A percentile compares a stretch with the other conserved stretches of the same genome.
phyloP scores from a whole-genome alignment of 495 filamentous ascomycete genomes.

The Cryomyces minteri region DNA sequence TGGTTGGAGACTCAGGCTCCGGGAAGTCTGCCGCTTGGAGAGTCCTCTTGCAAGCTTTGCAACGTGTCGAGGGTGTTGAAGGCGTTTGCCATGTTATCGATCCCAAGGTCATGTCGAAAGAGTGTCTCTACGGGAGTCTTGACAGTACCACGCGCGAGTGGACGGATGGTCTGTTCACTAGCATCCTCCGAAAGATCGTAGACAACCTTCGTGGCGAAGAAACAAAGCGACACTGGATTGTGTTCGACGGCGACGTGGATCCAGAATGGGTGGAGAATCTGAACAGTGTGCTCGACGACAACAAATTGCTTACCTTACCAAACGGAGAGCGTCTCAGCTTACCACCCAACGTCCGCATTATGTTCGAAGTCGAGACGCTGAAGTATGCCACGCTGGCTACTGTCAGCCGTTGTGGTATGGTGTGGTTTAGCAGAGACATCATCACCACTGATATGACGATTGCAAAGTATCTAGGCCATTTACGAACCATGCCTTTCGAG shows the following conservation, averaged over 20 bases:
- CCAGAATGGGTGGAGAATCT: constrained; percentile 99
- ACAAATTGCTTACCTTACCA: constrained; percentile 87
- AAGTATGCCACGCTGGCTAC: constrained; percentile 96
- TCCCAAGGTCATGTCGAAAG: constrained; percentile 99
- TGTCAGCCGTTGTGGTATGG: constrained; percentile 98
- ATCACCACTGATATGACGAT: constrained; percentile 89
- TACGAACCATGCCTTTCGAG: constrained; percentile 68
- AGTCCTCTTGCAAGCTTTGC: constrained; percentile 80
- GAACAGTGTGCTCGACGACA: constrained; percentile 98
- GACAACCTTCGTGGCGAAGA: constrained; percentile 97
- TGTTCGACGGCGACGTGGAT: constrained; percentile 97
- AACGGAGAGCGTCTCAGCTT: constrained; percentile 95
- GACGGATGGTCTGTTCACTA: constrained; percentile 96
- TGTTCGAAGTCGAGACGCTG: constrained; percentile 98
- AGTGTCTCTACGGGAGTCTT: constrained; percentile 82
- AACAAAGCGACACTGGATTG: constrained; percentile 93
- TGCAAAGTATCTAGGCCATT: constrained; percentile 66
- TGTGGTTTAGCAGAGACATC: constrained; percentile 98
- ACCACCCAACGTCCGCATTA: constrained; percentile 87
- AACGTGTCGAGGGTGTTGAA: constrained; percentile 76
- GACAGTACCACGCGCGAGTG: constrained; percentile 95
- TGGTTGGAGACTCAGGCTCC: constrained; percentile 90
- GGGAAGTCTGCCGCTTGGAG: constrained; percentile 94
- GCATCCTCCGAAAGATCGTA: constrained; percentile 93
- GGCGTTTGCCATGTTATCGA: constrained; percentile 96